phyloP scores from a whole-genome alignment of 495 filamentous ascomycete genomes.

The Podospora pseudopauciseta region DNA sequence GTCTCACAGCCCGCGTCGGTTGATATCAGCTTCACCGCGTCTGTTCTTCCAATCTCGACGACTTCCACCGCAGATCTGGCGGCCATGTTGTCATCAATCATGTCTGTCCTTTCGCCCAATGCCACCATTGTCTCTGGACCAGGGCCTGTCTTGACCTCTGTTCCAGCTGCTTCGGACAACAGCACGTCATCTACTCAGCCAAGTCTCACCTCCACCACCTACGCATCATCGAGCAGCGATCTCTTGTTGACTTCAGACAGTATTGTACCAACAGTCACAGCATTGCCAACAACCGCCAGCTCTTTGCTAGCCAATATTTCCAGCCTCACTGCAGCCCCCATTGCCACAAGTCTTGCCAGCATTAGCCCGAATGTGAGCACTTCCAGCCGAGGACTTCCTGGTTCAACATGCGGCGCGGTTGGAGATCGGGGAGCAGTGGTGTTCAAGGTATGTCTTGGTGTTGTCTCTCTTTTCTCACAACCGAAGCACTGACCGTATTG shows the following conservation, averaged over 20 bases:
- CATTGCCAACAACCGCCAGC: neutral
- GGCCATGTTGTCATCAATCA: neutral
- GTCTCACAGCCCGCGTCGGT: neutral
- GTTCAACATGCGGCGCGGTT: conserved; percentile 27
- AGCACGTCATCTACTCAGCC: neutral
- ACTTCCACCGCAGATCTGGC: neutral
- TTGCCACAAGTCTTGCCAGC: neutral
- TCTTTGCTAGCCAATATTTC: neutral
- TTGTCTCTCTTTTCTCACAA: neutral
- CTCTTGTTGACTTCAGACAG: no score
- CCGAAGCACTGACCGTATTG: neutral
- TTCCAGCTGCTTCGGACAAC: neutral
- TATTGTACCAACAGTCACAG: neutral
- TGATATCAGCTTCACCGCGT: neutral
- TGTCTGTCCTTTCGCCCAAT: conserved; percentile 1
- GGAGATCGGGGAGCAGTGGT: conserved; percentile 33
- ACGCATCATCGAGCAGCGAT: neutral
- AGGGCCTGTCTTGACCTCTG: neutral
- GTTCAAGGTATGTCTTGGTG: conserved; percentile 21
- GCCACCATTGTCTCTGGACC: neutral
- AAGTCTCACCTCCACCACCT: neutral
- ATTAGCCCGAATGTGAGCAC: neutral
- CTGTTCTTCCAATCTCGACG: neutral
- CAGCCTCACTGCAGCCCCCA: neutral
- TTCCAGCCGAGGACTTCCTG: neutral